These are phyloP conservation scores for Ballota nigra DNA, from an alignment of 257 asterid species.

Conservation along the genomic window DNA sequence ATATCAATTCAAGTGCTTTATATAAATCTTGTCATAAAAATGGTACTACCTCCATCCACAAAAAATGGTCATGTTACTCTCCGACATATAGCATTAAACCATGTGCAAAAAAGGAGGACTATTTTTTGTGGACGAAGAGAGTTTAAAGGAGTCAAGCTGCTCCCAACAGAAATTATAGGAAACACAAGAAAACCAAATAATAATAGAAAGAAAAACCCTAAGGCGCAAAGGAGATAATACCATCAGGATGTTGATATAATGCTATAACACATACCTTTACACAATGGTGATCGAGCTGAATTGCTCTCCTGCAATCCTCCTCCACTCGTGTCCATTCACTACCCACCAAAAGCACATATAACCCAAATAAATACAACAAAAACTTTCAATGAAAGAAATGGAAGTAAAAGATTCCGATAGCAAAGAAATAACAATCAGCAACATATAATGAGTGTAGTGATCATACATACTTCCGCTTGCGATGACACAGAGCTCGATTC, in stretches of 20 bases:
- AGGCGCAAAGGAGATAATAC: neutral
- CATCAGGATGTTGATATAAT: neutral
- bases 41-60: too few relatives aligned
- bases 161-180: neutral
- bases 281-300: conserved; percentile 58
- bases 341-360: conserved; percentile 6
- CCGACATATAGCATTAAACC: too few relatives aligned
- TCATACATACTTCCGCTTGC: conserved; percentile 66
- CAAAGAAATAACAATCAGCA: conserved; percentile 4
- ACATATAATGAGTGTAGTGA: conserved; percentile 10
- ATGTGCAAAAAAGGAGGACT: too few relatives aligned
- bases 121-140: too few relatives aligned
- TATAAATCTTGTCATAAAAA: neutral
- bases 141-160: neutral
- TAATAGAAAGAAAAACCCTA: neutral
- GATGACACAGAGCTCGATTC: conserved; percentile 92
- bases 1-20: neutral
- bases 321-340: conserved; percentile 84
- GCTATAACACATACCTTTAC: conserved; percentile 43
- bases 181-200: neutral
- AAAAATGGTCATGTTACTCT: too few relatives aligned
- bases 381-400: neutral
- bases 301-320: conserved; percentile 66
- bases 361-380: conserved; percentile 1
- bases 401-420: neutral